phyloP scores from a whole-genome alignment of 371 early-diverging fungal genomes.

The Mucor sp. region DNA sequence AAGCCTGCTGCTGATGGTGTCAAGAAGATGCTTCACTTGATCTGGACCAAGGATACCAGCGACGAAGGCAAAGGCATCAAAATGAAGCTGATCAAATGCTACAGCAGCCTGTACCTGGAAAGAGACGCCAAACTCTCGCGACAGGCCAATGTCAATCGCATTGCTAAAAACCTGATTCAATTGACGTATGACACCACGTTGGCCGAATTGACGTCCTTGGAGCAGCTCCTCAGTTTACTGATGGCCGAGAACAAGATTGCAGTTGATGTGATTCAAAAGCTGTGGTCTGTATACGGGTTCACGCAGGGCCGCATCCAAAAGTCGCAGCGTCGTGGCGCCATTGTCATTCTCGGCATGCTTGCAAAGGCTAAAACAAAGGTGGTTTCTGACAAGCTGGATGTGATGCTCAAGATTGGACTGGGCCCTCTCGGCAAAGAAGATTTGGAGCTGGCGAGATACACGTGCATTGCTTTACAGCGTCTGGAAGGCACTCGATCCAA shows the following conservation, averaged over 20 bases:
- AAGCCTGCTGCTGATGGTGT: slow-evolving; percentile 83
- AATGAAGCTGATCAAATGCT: slow-evolving; percentile 78
- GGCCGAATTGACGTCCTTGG: slow-evolving; percentile 93
- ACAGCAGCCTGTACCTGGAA: slow-evolving; percentile 78
- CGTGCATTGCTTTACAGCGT: slow-evolving; percentile 89
- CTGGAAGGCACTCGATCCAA: slow-evolving; percentile 56
- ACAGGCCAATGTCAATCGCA: slow-evolving; percentile 65
- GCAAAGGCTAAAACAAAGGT: slow-evolving; percentile 81
- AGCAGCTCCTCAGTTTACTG: slow-evolving; percentile 82
- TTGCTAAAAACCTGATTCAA: slow-evolving; percentile 74
- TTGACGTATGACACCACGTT: slow-evolving; percentile 84
- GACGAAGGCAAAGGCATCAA: slow-evolving; percentile 86
- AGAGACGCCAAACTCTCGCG: slow-evolving; percentile 55
- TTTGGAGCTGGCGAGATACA: slow-evolving; percentile 80
- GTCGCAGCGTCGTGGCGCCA: slow-evolving; percentile 84
- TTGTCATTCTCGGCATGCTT: slow-evolving; percentile 91
- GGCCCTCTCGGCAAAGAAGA: slow-evolving; percentile 81
- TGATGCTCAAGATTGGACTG: slow-evolving; percentile 82
- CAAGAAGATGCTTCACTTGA: slow-evolving; percentile 91
- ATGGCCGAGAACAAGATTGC: slow-evolving; percentile 65
- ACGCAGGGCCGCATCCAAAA: slow-evolving; percentile 66
- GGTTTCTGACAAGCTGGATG: slow-evolving; percentile 80
- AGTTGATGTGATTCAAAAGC: slow-evolving; percentile 70
- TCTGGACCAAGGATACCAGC: slow-evolving; percentile 89
- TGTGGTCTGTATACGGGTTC: slow-evolving; percentile 88